Conservation (phyloP, 2,329 filamentous ascomycete genomes). For the Pezicula carpinea region DNA sequence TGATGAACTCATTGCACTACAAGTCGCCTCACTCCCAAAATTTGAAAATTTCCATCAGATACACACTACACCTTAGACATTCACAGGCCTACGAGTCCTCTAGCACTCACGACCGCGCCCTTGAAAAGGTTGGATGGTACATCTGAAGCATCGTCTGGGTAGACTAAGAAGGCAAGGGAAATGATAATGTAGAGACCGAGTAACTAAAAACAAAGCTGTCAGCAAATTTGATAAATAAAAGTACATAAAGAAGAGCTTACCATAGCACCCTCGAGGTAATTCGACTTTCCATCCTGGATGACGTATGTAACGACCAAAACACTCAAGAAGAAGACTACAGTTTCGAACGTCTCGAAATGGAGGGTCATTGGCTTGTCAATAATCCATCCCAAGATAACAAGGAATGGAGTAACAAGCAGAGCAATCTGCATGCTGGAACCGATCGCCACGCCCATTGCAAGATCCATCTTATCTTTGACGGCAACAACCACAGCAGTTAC, state of each 20-base stretch:
- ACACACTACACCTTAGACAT: too few species aligned
- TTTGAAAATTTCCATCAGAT: too few species aligned
- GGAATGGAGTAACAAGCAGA: constrained; percentile 66
- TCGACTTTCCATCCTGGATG: constrained; percentile 77
- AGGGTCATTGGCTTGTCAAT: constrained; percentile 64
- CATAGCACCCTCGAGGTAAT: constrained; percentile 80
- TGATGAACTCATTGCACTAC: too few species aligned
- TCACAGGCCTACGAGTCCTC: too few species aligned
- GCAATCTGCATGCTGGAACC: constrained; percentile 81
- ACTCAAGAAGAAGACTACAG: constrained; percentile 71
- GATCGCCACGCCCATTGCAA: constrained; percentile 76
- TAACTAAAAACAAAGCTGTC: constrained; percentile 44
- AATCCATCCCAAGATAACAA: constrained; percentile 64
- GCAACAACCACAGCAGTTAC: constrained; percentile 79
- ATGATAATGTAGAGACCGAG: constrained; percentile 49
- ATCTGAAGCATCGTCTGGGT: constrained; percentile 44
- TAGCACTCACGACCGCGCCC: neutral
- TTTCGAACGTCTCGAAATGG: constrained; percentile 78
- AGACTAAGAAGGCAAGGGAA: constrained; percentile 55
- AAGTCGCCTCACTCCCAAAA: too few species aligned
- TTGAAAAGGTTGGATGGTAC: neutral
- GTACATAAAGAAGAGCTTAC: constrained; percentile 35
- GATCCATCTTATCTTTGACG: constrained; percentile 69
- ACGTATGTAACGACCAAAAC: constrained; percentile 72
- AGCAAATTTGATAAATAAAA: neutral